These are phyloP conservation scores for Claviceps arundinis DNA, from an alignment of 2,329 filamentous ascomycete species.

Conservation along the genomic window DNA sequence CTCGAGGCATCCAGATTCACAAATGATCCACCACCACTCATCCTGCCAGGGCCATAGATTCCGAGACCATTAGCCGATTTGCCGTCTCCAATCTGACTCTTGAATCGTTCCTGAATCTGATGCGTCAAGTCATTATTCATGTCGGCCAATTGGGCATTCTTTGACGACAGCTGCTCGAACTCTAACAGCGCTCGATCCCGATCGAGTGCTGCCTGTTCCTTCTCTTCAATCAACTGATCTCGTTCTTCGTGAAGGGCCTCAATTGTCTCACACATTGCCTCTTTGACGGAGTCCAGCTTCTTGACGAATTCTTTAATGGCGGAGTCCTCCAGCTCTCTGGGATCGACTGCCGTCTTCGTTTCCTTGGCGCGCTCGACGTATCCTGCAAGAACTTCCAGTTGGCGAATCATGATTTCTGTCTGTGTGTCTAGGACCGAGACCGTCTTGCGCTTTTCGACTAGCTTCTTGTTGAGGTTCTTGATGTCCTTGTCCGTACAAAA, in stretches of 20 bases:
- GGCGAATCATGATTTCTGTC: constrained; percentile 87
- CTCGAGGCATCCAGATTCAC: constrained; percentile 39
- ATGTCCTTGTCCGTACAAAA: constrained; percentile 52
- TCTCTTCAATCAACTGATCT: constrained; percentile 73
- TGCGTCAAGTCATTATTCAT: constrained; percentile 93
- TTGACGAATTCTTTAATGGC: constrained; percentile 87
- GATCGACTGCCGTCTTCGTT: constrained; percentile 64
- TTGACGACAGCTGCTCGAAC: constrained; percentile 86
- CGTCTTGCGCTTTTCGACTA: constrained; percentile 87
- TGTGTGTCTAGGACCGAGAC: constrained; percentile 90
- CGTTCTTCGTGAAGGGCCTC: constrained; percentile 56
- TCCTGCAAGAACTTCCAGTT: constrained; percentile 78
- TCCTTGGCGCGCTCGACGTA: constrained; percentile 81
- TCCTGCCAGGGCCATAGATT: constrained; percentile 40
- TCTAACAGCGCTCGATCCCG: constrained; percentile 90
- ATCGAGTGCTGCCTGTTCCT: constrained; percentile 66
- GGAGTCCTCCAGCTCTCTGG: constrained; percentile 72
- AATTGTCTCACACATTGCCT: constrained; percentile 41
- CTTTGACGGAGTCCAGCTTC: constrained; percentile 49
- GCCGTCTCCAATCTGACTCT: constrained; percentile 51
- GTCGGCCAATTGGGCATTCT: constrained; percentile 87
- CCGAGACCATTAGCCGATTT: constrained; percentile 41
- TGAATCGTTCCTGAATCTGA: constrained; percentile 87
- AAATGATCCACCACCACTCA: constrained; percentile 33
- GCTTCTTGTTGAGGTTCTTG: constrained; percentile 71